Percentiles rank a stretch among this genome's conserved stretches.
Evolutionary conservation across 2,329 filamentous ascomycete genomes (phyloP).

Genomic region (Calonectria naviculata): DNA sequence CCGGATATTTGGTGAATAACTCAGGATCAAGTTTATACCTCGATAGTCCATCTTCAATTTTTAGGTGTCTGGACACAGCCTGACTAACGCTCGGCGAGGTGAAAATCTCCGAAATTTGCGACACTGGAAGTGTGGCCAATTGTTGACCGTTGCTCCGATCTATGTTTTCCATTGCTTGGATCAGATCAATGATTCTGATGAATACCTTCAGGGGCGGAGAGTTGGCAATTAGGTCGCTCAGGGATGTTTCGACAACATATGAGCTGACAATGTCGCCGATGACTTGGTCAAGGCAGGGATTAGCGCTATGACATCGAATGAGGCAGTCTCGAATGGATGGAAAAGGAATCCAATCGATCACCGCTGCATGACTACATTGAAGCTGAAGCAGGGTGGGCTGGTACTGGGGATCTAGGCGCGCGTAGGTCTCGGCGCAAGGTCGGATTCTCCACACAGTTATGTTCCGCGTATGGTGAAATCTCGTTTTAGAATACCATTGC

Average conservation of each 20-base stretch:
- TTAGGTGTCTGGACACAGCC: not conserved
- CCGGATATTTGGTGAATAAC: not conserved
- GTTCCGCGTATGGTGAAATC: not conserved
- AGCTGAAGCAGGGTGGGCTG: not conserved
- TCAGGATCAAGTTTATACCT: not conserved
- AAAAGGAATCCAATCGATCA: not conserved
- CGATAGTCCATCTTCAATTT: not conserved
- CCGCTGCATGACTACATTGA: not conserved
- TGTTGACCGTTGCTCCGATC: not conserved
- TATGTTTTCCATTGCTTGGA: not conserved
- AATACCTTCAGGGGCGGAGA: not conserved
- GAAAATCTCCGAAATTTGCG: not conserved
- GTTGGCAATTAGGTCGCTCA: not conserved
- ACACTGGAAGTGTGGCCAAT: not conserved
- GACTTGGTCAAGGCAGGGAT: not conserved
- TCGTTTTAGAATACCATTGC: not conserved
- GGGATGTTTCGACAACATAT: not conserved
- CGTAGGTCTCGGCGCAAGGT: not conserved
- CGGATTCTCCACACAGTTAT: not conserved
- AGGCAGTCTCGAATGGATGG: not conserved
- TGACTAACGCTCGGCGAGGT: not conserved
- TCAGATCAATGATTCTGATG: not conserved
- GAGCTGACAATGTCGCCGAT: not conserved
- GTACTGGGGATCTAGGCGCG: not conserved
- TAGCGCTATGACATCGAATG: not conserved